phyloP scores from a whole-genome alignment of 208 protist genomes.

The Crithidia bombi region DNA sequence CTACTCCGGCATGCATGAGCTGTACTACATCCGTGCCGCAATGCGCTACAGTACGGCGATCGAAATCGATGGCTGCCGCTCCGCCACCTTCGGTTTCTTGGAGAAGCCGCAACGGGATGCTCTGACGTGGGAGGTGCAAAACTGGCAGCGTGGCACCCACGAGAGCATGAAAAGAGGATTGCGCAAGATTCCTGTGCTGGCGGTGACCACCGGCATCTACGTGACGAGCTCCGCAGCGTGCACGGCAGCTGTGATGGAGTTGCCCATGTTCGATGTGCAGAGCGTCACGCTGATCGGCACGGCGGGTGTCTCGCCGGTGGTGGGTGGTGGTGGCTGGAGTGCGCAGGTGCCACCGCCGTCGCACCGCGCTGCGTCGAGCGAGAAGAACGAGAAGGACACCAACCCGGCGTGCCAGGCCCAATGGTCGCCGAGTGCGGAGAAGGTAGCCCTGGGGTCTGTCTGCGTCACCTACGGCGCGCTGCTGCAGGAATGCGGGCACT shows the following conservation, averaged over 20 bases:
- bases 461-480: conserved; percentile 61
- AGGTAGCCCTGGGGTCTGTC: conserved; percentile 60
- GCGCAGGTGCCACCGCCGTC: conserved; percentile 18
- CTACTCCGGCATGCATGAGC: conserved; percentile 58
- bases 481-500: conserved; percentile 58
- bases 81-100: conserved; percentile 49
- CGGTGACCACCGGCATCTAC: conserved; percentile 61
- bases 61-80: conserved; percentile 42
- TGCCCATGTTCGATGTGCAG: conserved; percentile 46
- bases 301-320: conserved; percentile 58
- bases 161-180: conserved; percentile 3
- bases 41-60: conserved; percentile 48
- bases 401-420: conserved; percentile 39
- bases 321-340: conserved; percentile 52
- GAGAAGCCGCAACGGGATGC: conserved; percentile 43
- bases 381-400: conserved; percentile 18
- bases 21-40: conserved; percentile 47
- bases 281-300: conserved; percentile 60
- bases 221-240: conserved; percentile 41
- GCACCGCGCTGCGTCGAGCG: conserved; percentile 5
- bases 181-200: conserved; percentile 43
- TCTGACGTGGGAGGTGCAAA: conserved; percentile 28
- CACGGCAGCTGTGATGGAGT: conserved; percentile 47
- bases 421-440: conserved; percentile 30
- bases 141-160: conserved; percentile 18